Percentiles rank a stretch among this genome's conserved stretches.
These are phyloP conservation scores for Exophiala sp. DNA, from an alignment of 2,329 filamentous ascomycete species.

Conservation along the genomic window DNA sequence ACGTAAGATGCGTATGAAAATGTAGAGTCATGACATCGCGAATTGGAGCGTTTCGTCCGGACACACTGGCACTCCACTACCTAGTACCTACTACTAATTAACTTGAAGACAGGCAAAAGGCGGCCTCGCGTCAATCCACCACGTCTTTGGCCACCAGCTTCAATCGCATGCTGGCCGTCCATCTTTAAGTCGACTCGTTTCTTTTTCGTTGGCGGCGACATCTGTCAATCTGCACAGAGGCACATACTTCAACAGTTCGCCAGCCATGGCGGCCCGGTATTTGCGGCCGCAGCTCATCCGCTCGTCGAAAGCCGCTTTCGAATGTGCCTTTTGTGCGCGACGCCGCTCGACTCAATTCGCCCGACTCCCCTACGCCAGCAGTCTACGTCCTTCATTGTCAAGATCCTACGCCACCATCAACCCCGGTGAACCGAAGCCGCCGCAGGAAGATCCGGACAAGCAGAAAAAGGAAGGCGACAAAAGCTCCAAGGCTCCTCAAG, in stretches of 20 bases:
- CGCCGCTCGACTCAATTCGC: constrained; percentile 39
- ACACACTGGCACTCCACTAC: too few relatives aligned
- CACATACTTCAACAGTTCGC: constrained; percentile 4
- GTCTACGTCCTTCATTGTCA: constrained; percentile 35
- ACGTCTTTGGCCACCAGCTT: constrained; percentile 6
- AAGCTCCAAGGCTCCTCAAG: constrained; percentile 33
- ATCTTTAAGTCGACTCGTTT: constrained; percentile 2
- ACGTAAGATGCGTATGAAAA: not conserved
- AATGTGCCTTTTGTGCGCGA: constrained; percentile 45
- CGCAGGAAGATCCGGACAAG: constrained; percentile 31
- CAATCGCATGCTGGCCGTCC: not conserved
- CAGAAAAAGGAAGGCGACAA: constrained; percentile 29
- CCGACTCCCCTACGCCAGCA: constrained; percentile 35
- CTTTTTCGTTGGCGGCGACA: not conserved
- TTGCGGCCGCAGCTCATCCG: constrained; percentile 27
- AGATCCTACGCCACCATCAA: constrained; percentile 43
- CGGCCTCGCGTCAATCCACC: constrained; percentile 19
- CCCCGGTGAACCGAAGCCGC: constrained; percentile 41
- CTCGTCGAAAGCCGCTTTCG: constrained; percentile 50
- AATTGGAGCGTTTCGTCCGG: constrained; percentile 4
- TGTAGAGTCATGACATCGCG: constrained; percentile 15
- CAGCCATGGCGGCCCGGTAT: constrained; percentile 27
- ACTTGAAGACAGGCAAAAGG: constrained; percentile 19
- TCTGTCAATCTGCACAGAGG: constrained; percentile 2
- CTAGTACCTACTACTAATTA: too few relatives aligned